These are phyloP conservation scores for Pseudocercospora eumusae DNA, from an alignment of 2,329 filamentous ascomycete genomes.

Conservation along the genomic window DNA sequence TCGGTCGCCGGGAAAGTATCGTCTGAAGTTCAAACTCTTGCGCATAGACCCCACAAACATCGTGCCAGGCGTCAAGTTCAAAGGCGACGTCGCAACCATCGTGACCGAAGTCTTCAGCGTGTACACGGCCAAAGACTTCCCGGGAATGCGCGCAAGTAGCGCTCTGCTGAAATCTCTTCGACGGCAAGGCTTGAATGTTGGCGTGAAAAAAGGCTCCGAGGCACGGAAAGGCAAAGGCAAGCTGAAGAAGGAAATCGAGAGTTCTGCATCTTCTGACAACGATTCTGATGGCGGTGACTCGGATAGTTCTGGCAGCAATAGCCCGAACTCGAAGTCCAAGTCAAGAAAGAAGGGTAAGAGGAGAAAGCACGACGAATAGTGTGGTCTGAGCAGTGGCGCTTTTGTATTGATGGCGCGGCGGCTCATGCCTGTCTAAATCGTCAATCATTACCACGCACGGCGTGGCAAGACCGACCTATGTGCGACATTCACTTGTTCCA, in stretches of 20 bases:
- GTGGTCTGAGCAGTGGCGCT: neutral
- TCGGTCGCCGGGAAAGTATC: constrained; percentile 73
- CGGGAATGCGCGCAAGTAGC: constrained; percentile 78
- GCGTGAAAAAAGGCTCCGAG: constrained; percentile 83
- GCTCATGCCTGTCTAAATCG: constrained; percentile 3
- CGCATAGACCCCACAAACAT: constrained; percentile 66
- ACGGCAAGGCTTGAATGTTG: constrained; percentile 78
- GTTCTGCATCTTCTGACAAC: constrained; percentile 24
- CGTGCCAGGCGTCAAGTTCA: constrained; percentile 52
- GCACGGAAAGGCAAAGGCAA: constrained; percentile 43
- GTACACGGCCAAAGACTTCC: constrained; percentile 82
- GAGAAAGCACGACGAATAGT: constrained; percentile 24
- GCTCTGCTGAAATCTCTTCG: constrained; percentile 71
- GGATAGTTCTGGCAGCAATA: constrained; percentile 21
- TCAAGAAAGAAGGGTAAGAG: constrained; percentile 31
- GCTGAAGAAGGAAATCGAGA: constrained; percentile 31
- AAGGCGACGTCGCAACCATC: constrained; percentile 53
- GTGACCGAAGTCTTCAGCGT: constrained; percentile 75
- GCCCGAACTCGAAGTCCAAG: constrained; percentile 22
- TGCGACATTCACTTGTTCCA: constrained; percentile 9
- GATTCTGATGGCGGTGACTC: constrained; percentile 19
- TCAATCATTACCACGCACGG: constrained; percentile 3
- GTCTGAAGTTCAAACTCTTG: constrained; percentile 72
- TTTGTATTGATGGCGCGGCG: constrained; percentile 1
- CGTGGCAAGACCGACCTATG: neutral